Percentiles rank a stretch among this genome's conserved stretches.
phyloP scores from a whole-genome alignment of 768 basidiomycete genomes.

The Serpula lacrymans region DNA sequence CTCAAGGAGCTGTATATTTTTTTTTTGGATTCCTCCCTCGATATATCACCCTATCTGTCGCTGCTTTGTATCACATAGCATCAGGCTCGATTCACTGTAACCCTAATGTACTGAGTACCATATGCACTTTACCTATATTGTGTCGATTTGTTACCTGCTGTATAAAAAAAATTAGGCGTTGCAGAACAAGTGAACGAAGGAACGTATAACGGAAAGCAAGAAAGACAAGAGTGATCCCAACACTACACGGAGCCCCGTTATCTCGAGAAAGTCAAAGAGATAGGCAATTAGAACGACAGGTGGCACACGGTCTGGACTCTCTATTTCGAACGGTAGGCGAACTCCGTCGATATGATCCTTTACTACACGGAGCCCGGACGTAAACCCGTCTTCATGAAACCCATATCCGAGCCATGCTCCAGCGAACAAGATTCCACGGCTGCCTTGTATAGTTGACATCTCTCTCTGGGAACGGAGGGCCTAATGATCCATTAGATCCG shows the following conservation, averaged over 20 bases:
- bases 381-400: constrained; percentile 81
- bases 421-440: constrained; percentile 56
- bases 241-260: constrained; percentile 27
- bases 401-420: constrained; percentile 77
- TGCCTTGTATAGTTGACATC: constrained; percentile 59
- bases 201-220: background rate
- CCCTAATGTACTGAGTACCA: constrained; percentile 1
- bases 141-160: background rate
- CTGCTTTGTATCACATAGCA: constrained; percentile 8
- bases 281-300: constrained; percentile 19
- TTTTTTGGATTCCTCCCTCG: background rate
- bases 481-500: constrained; percentile 18
- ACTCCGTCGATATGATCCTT: constrained; percentile 26
- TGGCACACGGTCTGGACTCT: constrained; percentile 31
- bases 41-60: background rate
- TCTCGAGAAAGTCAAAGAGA: constrained; percentile 40
- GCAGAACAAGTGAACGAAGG: too few species aligned
- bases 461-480: constrained; percentile 53
- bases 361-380: constrained; percentile 37
- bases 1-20: constrained; percentile 2
- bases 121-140: background rate
- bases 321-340: constrained; percentile 41
- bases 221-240: constrained; percentile 25
- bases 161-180: background rate
- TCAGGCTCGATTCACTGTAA: constrained; percentile 6